These are phyloP conservation scores for Musa itinerans DNA, from an alignment of 176 grass and related monocot genomes.

Conservation along the genomic window DNA sequence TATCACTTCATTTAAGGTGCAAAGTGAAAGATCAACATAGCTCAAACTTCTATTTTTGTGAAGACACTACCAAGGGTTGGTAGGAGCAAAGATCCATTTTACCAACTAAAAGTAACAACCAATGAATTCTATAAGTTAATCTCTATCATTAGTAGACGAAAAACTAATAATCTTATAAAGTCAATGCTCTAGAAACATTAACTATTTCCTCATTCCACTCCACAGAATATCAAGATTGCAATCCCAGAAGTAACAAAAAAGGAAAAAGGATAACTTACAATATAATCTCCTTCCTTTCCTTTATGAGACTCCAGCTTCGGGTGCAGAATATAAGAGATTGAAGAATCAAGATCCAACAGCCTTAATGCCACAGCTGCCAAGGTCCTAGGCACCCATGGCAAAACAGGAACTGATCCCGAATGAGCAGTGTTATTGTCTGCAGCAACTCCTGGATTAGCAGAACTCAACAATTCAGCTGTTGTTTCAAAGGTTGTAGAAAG, in stretches of 20 bases:
- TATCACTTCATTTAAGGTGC: too few species aligned
- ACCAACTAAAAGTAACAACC: too few species aligned
- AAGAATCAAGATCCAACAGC: constrained; percentile 64
- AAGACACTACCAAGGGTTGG: too few species aligned
- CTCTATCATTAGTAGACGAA: neutral
- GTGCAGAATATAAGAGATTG: constrained; percentile 49
- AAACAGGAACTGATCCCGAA: constrained; percentile 40
- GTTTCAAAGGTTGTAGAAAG: constrained; percentile 66
- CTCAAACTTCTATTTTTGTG: neutral
- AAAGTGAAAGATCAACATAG: too few species aligned
- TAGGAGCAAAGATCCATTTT: too few species aligned
- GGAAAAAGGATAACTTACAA: constrained; percentile 33
- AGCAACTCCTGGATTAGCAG: constrained; percentile 18
- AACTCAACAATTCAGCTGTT: constrained; percentile 64
- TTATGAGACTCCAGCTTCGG: constrained; percentile 44
- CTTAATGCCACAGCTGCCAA: constrained; percentile 68
- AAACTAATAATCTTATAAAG: neutral
- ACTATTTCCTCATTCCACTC: neutral
- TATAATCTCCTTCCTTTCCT: constrained; percentile 46
- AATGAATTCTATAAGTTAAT: too few species aligned
- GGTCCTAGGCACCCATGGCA: constrained; percentile 81
- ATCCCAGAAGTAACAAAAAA: constrained; percentile 13
- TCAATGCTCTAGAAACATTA: neutral
- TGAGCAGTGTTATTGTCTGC: constrained; percentile 21
- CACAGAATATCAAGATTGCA: neutral